Conservation (phyloP, 768 basidiomycete genomes). For the Dioszegia crocea region DNA sequence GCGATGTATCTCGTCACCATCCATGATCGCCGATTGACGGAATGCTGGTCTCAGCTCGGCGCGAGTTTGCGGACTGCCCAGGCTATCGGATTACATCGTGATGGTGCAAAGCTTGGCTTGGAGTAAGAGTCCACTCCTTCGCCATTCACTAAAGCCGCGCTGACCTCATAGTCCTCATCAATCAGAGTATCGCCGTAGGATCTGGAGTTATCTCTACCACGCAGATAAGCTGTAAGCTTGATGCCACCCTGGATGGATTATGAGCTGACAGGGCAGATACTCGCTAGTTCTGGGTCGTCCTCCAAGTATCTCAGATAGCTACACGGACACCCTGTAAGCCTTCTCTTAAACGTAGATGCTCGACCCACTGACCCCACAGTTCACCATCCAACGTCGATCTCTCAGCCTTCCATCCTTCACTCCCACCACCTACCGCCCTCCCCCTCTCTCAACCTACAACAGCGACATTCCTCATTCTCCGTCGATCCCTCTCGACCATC, state of each 20-base stretch:
- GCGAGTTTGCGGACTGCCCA: conserved; percentile 90
- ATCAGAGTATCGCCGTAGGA: conserved; percentile 81
- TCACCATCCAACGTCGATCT: conserved; percentile 58
- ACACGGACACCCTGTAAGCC: conserved; percentile 62
- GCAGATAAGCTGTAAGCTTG: conserved; percentile 67
- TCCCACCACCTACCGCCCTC: conserved; percentile 12
- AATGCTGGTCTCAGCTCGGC: conserved; percentile 93
- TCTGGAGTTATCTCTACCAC: conserved; percentile 82
- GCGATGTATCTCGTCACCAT: conserved; percentile 61
- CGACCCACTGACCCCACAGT: conserved; percentile 24
- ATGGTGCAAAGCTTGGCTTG: conserved; percentile 66
- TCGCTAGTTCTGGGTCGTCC: conserved; percentile 85
- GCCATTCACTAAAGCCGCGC: neutral
- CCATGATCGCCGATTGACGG: conserved; percentile 62
- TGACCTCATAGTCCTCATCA: conserved; percentile 55
- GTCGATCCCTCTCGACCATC: conserved; percentile 74
- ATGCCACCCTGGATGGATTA: neutral
- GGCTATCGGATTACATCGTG: conserved; percentile 85
- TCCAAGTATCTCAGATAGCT: conserved; percentile 76
- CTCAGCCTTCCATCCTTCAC: conserved; percentile 34
- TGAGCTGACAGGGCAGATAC: conserved; percentile 51
- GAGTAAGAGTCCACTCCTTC: conserved; percentile 53
- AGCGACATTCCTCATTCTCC: conserved; percentile 82
- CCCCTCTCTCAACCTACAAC: conserved; percentile 64
- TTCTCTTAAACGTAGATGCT: neutral